phyloP scores from a whole-genome alignment of 208 protist genomes.

The Trypanosoma caninum region DNA sequence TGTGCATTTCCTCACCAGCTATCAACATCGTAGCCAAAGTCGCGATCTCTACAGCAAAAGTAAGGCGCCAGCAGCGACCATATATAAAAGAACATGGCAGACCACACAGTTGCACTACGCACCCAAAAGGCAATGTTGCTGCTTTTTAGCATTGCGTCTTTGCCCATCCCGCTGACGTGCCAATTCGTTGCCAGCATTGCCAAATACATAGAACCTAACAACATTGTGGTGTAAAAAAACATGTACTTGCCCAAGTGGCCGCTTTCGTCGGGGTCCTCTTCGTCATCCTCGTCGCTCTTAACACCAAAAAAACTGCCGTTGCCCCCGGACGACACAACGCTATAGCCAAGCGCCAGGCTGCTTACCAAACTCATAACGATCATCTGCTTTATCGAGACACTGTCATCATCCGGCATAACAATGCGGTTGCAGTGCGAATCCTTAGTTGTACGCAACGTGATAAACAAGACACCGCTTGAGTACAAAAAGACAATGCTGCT shows the following conservation, averaged over 20 bases:
- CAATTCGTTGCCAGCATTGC: conserved; percentile 92
- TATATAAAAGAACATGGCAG: conserved; percentile 80
- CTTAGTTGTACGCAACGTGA: conserved; percentile 68
- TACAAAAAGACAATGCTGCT: conserved; percentile 92
- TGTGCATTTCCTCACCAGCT: conserved; percentile 40
- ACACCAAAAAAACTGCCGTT: conserved; percentile 56
- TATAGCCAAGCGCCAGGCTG: conserved; percentile 73
- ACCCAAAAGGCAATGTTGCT: conserved; percentile 89
- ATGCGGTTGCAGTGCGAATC: conserved; percentile 71
- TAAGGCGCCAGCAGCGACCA: conserved; percentile 93
- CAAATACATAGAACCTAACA: conserved; percentile 93
- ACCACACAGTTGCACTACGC: conserved; percentile 81
- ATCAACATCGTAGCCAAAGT: conserved; percentile 79
- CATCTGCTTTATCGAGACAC: conserved; percentile 49
- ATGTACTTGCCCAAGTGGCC: conserved; percentile 87
- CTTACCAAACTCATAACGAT: conserved; percentile 50
- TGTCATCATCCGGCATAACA: conserved; percentile 14
- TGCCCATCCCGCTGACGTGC: conserved; percentile 73
- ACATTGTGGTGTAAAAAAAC: conserved; percentile 94
- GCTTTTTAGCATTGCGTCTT: conserved; percentile 38
- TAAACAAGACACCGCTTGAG: conserved; percentile 80
- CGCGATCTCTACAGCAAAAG: conserved; percentile 82
- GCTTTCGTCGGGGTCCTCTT: conserved; percentile 70
- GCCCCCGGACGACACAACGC: conserved; percentile 68
- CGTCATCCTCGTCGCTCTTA: conserved; percentile 61